Percentiles rank a stretch among this genome's conserved stretches.
These are phyloP conservation scores for Oehlia diaphana DNA, from an alignment of 192 early-diverging fungal genomes.

Conservation along the genomic window DNA sequence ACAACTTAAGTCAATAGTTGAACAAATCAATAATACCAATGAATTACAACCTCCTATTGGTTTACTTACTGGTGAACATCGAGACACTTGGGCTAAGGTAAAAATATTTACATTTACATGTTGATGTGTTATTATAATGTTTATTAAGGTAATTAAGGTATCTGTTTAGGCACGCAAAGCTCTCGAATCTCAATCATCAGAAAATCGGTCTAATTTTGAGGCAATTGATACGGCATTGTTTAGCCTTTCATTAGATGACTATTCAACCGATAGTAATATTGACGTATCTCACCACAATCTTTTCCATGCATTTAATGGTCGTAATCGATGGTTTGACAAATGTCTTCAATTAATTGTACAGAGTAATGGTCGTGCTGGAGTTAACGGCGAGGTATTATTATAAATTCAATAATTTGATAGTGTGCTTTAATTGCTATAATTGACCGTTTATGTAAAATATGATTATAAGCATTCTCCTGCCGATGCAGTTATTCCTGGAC, in stretches of 20 bases:
- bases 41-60: constrained; percentile 70
- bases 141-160: background rate
- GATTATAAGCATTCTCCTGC: constrained; percentile 82
- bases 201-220: constrained; percentile 52
- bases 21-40: constrained; percentile 45
- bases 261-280: constrained; percentile 54
- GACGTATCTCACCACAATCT: constrained; percentile 71
- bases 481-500: constrained; percentile 86
- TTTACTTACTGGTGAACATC: constrained; percentile 80
- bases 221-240: constrained; percentile 82
- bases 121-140: background rate
- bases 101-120: constrained; percentile 18
- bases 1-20: constrained; percentile 46
- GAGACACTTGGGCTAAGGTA: constrained; percentile 83
- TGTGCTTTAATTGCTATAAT: background rate
- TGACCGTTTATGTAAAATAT: background rate
- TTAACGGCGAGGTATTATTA: constrained; percentile 82
- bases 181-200: constrained; percentile 33
- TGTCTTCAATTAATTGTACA: constrained; percentile 85
- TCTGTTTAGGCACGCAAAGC: constrained; percentile 35
- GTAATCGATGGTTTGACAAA: constrained; percentile 98
- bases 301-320: constrained; percentile 75
- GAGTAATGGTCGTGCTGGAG: constrained; percentile 81
- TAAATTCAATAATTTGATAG: background rate
- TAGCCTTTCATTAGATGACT: constrained; percentile 84